Base-by-base conservation (phyloP, 2,329 filamentous ascomycete species). In the Monilinia vaccinii-corymbosi region DNA sequence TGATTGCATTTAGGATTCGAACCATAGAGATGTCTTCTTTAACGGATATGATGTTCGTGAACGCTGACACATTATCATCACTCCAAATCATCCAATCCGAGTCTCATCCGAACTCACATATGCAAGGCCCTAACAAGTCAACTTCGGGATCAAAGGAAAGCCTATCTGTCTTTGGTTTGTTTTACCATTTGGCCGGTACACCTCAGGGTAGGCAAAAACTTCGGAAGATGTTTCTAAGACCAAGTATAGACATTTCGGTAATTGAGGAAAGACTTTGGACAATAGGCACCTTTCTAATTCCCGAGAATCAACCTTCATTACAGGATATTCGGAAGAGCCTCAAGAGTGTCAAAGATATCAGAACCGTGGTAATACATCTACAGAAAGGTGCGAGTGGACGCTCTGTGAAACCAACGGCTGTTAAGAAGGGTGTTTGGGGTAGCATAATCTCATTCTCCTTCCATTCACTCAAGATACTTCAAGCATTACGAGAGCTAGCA, bases 81-180 rank as follows among this genome's bases (percentile, higher is more conserved):
- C 79, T 99, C 10, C 93, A 97, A 68, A 89, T 99, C 32, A 78
- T 96, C 31, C 86, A 88, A 59, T 84, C 87, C 1, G 92, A 97
- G 71, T 83, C 83, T 13, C 91, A 96, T 71, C 92, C 90, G 5
- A 91, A 91, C 69, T 85, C 82, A 51, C 88, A 93, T 63, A 88
- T 86, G 66, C 86, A 88, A 74, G 88, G 88, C 0, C 83, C 85
- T 3, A 81, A 79, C 8, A 81, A 77, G 64, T 78, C 78, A 34
- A 79, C 77, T 31, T 83, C 81, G 1, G 85, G 82, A 23, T 81
- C 82, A 0, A 96, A 93, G 71, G 91, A 96, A 74, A 88, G 84
- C 18, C 78, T 94, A 1, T 97, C 90, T 0, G 75, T 96, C 0
- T 96, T 88, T 71, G 92, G 89, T 0, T 76, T 97, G 0, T 95